phyloP scores from a whole-genome alignment of 2,329 filamentous ascomycete species.

The Cordyceps cateniannulata region DNA sequence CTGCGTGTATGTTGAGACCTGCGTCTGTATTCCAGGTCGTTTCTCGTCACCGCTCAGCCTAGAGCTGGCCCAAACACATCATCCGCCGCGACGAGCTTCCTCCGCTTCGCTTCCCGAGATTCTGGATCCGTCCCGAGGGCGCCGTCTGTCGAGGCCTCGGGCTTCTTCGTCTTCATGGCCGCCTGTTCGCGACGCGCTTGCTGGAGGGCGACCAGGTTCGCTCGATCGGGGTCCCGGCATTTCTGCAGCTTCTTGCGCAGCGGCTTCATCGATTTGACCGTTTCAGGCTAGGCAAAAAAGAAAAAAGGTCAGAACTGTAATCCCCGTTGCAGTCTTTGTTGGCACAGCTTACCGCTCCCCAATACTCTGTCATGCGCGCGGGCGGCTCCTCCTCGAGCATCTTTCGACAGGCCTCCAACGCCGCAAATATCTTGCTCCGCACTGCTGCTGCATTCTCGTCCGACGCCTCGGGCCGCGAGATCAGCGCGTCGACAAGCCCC shows the following conservation, averaged over 20 bases:
- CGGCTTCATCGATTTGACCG: constrained; percentile 41
- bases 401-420: constrained; percentile 44
- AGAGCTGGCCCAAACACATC: constrained; percentile 44
- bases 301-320: background rate
- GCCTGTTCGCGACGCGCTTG: constrained; percentile 53
- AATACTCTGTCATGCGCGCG: constrained; percentile 47
- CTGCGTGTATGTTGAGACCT: background rate
- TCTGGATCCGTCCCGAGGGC: constrained; percentile 39
- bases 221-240: constrained; percentile 68
- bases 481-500: constrained; percentile 46
- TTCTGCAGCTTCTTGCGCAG: constrained; percentile 64
- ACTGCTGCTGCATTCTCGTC: constrained; percentile 21
- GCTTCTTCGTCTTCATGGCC: constrained; percentile 28
- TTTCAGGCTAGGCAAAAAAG: constrained; percentile 34
- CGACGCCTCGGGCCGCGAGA: constrained; percentile 33
- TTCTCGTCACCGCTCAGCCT: background rate
- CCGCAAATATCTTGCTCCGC: constrained; percentile 42
- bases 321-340: background rate
- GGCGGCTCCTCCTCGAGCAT: constrained; percentile 53
- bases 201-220: constrained; percentile 64
- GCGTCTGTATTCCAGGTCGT: background rate
- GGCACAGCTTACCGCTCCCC: constrained; percentile 40
- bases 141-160: constrained; percentile 36
- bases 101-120: constrained; percentile 37
- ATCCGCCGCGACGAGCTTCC: constrained; percentile 35